A percentile compares a stretch with the other conserved stretches of the same genome.
These are phyloP conservation scores for Cutaneotrichosporon cavernicola DNA, from an alignment of 1,284 basidiomycete species.

Conservation along the genomic window DNA sequence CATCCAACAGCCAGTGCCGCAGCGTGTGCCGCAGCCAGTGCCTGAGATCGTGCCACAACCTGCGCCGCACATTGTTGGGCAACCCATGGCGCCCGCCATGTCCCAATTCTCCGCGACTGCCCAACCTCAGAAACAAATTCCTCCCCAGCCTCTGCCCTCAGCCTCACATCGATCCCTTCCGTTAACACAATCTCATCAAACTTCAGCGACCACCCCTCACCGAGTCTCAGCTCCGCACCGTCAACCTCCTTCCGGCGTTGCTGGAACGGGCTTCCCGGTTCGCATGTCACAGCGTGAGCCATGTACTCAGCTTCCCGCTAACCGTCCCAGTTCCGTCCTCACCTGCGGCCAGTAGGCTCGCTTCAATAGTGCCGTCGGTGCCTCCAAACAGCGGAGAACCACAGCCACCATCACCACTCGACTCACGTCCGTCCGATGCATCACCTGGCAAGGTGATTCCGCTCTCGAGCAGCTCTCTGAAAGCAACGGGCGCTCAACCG, in stretches of 20 bases:
- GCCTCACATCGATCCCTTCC: not conserved
- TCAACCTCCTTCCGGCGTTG: not conserved
- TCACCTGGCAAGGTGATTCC: not conserved
- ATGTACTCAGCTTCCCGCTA: not conserved
- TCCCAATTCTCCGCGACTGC: not conserved
- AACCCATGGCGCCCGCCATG: not conserved
- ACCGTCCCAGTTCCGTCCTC: not conserved
- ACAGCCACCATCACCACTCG: not conserved
- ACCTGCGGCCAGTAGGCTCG: not conserved
- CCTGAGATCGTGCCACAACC: not conserved
- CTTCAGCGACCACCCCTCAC: not conserved
- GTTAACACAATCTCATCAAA: not conserved
- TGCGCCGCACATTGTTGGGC: not conserved
- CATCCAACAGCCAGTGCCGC: not conserved
- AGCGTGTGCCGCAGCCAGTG: not conserved
- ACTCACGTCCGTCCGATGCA: not conserved
- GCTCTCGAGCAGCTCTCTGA: not conserved
- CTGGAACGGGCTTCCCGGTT: not conserved
- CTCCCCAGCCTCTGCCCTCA: not conserved
- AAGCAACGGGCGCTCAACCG: slow-evolving; percentile 2
- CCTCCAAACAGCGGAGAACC: not conserved
- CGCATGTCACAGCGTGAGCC: not conserved
- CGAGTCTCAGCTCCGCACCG: not conserved
- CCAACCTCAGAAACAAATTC: not conserved
- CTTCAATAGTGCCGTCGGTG: not conserved